Base-by-base conservation (phyloP, 768 basidiomycete genomes). In the Naematelia aurantialba region DNA sequence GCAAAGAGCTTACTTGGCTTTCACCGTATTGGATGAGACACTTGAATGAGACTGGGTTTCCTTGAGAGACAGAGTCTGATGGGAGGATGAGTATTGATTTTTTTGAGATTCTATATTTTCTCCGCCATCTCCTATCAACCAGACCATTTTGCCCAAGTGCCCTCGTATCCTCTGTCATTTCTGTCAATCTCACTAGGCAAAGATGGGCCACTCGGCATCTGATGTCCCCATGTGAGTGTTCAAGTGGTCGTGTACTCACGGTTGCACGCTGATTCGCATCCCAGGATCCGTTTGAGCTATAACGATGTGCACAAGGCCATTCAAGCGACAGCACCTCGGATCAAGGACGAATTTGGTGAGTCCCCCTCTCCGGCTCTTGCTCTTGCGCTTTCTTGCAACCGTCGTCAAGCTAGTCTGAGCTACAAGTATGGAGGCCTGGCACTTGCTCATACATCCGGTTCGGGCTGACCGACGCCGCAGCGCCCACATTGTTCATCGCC, bases 221-320 rank as follows among this genome's bases (percentile, higher is more conserved):
- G 60, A 62, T 13, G 61, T 62, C 21, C 60, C 58, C 13, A 65
- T 65, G 63, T 62, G 21, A 52, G 60, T 31, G 1, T 56, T 4
- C 30, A 17, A 4, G 19, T 5, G 21, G 21, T n/a, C 47, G n/a
- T n/a, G n/a, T n/a, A 24, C 17, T 21, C 29, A 44, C 14, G 55
- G 26, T n/a, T 17, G 11, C 12, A 46, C 5, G 48, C 27, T 50
- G 48, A 58, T 27, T 19, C 30, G 12, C 5, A 2, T 39, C n/a
- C n/a, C 26, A 71, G 69, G 69, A 61, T 72, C 50, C 85, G 81
- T 56, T 81, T 86, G 56, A 93, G 90, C 19, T 96, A 96, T 81
- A 93, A 94, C 69, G 87, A 94, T 52, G 85, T 94, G 55, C 92
- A 96, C 81, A 89, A 73, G 12, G 82, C 91, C 61, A 91, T 94